Evolutionary conservation across 2,329 filamentous ascomycete genomes (phyloP).

Genomic region (Volutella citrinella): DNA sequence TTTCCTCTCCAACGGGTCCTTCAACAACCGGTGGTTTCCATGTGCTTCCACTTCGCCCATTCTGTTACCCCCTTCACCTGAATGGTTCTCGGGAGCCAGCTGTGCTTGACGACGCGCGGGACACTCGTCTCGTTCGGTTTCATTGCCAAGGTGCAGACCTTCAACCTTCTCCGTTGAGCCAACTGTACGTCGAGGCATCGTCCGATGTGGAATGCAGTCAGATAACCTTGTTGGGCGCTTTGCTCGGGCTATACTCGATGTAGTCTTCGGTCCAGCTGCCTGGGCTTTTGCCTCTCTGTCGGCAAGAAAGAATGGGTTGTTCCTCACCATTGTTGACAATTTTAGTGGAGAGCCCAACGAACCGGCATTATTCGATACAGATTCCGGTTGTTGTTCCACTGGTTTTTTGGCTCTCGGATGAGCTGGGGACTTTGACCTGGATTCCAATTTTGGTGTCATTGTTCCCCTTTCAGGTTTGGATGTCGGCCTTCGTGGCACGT

Average conservation of each 20-base stretch:
- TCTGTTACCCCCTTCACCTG: slow-evolving; percentile 8
- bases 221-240: slow-evolving; percentile 21
- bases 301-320: slow-evolving; percentile 32
- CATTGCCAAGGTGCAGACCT: too few species aligned
- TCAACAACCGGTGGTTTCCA: slow-evolving; percentile 4
- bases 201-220: slow-evolving; percentile 27
- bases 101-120: slow-evolving; percentile 13
- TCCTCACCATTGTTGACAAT: slow-evolving; percentile 18
- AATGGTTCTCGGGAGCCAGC: slow-evolving; percentile 1
- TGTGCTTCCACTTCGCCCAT: slow-evolving; percentile 3
- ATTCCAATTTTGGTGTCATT: too few species aligned
- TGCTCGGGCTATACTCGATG: slow-evolving; percentile 16
- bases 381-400: too few species aligned
- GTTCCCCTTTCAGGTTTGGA: too few species aligned
- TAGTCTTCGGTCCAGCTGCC: slow-evolving; percentile 19
- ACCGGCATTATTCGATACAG: too few species aligned
- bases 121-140: too few species aligned
- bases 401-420: too few species aligned
- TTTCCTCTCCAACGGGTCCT: slow-evolving; percentile 18
- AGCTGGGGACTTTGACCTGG: too few species aligned
- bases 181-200: slow-evolving; percentile 9
- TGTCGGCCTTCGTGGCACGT: too few species aligned
- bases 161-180: too few species aligned
- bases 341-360: slow-evolving; percentile 9
- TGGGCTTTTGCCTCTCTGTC: slow-evolving; percentile 23